Evolutionary conservation across 2,329 filamentous ascomycete genomes (phyloP).

Genomic region (Pezicula neosporulosa): DNA sequence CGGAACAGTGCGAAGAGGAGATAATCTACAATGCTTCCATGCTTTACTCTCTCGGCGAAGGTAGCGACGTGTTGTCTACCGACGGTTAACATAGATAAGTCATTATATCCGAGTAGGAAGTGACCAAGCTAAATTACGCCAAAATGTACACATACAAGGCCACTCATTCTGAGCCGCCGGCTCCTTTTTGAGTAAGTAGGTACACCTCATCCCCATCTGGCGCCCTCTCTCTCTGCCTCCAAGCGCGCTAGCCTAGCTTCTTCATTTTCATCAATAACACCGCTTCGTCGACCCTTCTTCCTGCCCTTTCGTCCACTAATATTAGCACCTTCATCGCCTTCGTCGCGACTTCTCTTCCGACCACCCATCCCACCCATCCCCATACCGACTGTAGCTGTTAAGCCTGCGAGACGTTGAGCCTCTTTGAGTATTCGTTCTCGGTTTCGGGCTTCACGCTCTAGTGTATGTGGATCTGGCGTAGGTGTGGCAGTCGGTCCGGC

Average conservation of each 20-base stretch:
- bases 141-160: too few species aligned
- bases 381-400: conserved; percentile 42
- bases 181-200: not conserved
- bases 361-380: conserved; percentile 36
- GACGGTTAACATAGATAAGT: too few species aligned
- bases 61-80: too few species aligned
- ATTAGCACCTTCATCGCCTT: conserved; percentile 40
- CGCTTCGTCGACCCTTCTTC: conserved; percentile 34
- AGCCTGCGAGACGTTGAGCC: conserved; percentile 59
- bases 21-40: too few species aligned
- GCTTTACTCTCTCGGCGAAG: too few species aligned
- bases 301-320: conserved; percentile 39
- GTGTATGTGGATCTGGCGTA: conserved; percentile 45
- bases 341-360: conserved; percentile 43
- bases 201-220: conserved; percentile 26
- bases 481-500: conserved; percentile 7
- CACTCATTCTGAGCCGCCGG: too few species aligned
- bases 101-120: too few species aligned
- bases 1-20: too few species aligned
- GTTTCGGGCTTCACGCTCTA: conserved; percentile 65
- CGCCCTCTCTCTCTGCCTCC: conserved; percentile 56
- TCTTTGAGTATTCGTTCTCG: conserved; percentile 66
- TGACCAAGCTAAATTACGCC: too few species aligned
- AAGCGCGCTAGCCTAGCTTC: conserved; percentile 36
- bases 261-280: conserved; percentile 21